Evolutionary conservation across 345 rosid species (phyloP), one percentile per base, ranked within the genome.

Genomic region (Sonneratia caseolaris): DNA sequence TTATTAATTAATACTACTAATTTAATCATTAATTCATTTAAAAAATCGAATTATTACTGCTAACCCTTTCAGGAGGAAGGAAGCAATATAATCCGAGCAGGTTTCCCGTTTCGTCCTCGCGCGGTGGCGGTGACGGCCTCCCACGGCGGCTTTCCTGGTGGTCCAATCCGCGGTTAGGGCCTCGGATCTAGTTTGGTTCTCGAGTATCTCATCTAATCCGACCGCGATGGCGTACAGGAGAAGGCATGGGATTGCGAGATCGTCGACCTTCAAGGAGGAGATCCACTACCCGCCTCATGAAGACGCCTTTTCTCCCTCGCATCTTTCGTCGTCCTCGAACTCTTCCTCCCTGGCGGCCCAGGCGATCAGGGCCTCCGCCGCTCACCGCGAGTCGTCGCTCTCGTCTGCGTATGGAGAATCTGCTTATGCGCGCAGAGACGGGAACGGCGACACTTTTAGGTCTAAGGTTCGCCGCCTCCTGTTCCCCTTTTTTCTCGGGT

Each of bases 181-280:
- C 59, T 27, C 36, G 62, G 51, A 49, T 66, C 48, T 37, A 27
- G 37, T n/a, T 18, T 38, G 71, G 66, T 53, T 35, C 1, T 4
- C 19, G 18, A 27, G 37, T 3, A 3, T 62, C 66, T 22, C 32
- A 7, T 57, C 35, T 57, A 5, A 2, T 57, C 32, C 19, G 40
- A 12, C 64, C 4, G 59, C 24, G 53, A 96, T 96, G 98, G 99
- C 99, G 61, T 96, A 92, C 69, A 82, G 99, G 83, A 86, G 99
- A 79, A 89, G 85, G 82, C 98, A 91, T 43, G 99, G 97, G 37
- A 80, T 87, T 27, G 72, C 84, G 19, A 86, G 88, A 71, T 76
- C 96, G 22, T 74, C 96, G 10, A 96, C 98, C 15, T 89, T 96
- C 87, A 86, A 83, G 70, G 99, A 96, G 74, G 97, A 96, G 73